These are phyloP conservation scores for Capronia americana DNA, from an alignment of 2,329 filamentous ascomycete species.

Conservation along the genomic window DNA sequence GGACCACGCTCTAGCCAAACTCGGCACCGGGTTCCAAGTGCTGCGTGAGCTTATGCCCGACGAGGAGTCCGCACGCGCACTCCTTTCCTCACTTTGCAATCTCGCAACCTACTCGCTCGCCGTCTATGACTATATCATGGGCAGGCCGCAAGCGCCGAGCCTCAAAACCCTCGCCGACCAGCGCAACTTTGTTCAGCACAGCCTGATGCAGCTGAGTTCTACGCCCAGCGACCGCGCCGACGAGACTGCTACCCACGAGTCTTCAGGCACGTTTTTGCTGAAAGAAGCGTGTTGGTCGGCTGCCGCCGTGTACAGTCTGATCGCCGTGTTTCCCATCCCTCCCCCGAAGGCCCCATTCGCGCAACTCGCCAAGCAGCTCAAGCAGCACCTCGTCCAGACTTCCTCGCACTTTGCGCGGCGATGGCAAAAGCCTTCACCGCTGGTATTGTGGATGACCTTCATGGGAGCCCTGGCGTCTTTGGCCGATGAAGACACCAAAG, in stretches of 20 bases:
- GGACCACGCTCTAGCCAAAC: conserved; percentile 19
- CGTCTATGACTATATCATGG: conserved; percentile 26
- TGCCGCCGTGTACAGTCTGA: conserved; percentile 46
- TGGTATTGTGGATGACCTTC: conserved; percentile 47
- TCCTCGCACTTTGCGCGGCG: conserved; percentile 1
- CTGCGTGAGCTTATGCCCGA: conserved; percentile 8
- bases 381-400: conserved; percentile 10
- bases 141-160: conserved; percentile 10
- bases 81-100: background rate
- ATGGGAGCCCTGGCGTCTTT: conserved; percentile 47
- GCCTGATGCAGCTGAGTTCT: conserved; percentile 39
- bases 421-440: conserved; percentile 23
- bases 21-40: conserved; percentile 20
- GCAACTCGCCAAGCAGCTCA: conserved; percentile 11
- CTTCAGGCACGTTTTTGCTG: conserved; percentile 35
- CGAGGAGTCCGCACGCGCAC: background rate
- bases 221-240: background rate
- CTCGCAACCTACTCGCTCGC: conserved; percentile 19
- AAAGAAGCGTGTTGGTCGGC: conserved; percentile 42
- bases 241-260: background rate
- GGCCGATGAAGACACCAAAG: conserved; percentile 35
- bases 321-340: conserved; percentile 49
- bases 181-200: conserved; percentile 48
- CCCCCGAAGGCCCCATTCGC: conserved; percentile 19
- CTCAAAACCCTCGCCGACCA: conserved; percentile 43